Percentiles rank a stretch among this genome's conserved stretches.
Evolutionary conservation across 2,329 filamentous ascomycete species (phyloP).

Genomic region (Parasarocladium wereldwijsianum): DNA sequence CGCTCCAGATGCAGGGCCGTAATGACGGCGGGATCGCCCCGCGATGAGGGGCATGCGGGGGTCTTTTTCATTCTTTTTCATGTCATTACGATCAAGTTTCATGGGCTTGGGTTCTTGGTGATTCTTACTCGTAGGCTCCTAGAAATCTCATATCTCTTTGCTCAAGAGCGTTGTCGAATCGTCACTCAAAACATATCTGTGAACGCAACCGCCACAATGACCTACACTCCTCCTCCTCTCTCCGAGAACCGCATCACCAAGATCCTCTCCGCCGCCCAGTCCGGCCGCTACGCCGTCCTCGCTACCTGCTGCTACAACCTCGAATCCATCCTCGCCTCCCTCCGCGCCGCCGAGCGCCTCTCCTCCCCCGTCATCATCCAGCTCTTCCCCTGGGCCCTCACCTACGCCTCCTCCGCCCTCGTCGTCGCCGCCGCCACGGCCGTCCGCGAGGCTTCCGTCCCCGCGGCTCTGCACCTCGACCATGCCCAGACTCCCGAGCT

Average conservation of each 20-base stretch:
- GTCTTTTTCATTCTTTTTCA: no score
- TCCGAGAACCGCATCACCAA: slow-evolving; percentile 5
- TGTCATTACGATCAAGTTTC: no score
- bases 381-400: slow-evolving; percentile 58
- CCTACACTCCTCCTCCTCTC: slow-evolving; percentile 4
- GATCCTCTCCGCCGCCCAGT: slow-evolving; percentile 8
- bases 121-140: no score
- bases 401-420: slow-evolving; percentile 41
- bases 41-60: no score
- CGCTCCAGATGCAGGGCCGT: no score
- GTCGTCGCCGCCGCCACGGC: slow-evolving; percentile 40
- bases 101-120: no score
- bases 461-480: slow-evolving; percentile 49
- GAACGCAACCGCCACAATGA: slow-evolving; percentile 2
- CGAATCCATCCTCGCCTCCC: slow-evolving; percentile 52
- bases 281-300: slow-evolving; percentile 32
- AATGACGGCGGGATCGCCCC: no score
- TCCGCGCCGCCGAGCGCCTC: slow-evolving; percentile 52
- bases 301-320: slow-evolving; percentile 49
- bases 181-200: no score
- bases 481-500: slow-evolving; percentile 47
- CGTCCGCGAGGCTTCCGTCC: slow-evolving; percentile 37
- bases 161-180: no score
- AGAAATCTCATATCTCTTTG: no score
- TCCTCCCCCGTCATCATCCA: slow-evolving; percentile 52